Conservation (phyloP, 495 filamentous ascomycete species). For the Hyaloscypha hepaticicola region DNA sequence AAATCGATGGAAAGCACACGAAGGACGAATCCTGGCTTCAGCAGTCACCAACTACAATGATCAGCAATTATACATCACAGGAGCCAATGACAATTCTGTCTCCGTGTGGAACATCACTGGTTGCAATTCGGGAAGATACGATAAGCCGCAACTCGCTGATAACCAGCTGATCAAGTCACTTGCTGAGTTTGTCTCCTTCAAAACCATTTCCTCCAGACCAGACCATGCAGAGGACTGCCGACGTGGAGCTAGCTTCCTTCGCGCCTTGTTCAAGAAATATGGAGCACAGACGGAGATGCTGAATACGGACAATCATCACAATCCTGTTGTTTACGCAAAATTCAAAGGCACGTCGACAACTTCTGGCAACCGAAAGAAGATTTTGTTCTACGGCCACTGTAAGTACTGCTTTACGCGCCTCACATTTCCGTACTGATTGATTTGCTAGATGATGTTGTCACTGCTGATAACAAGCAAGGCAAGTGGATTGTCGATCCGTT, state of each 20-base stretch:
- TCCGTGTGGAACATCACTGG: slow-evolving; percentile 84
- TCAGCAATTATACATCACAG: slow-evolving; percentile 80
- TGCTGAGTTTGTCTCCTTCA: slow-evolving; percentile 81
- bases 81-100: slow-evolving; percentile 89
- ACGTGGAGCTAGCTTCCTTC: slow-evolving; percentile 86
- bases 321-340: slow-evolving; percentile 86
- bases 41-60: slow-evolving; percentile 64
- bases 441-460: slow-evolving; percentile 77
- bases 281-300: slow-evolving; percentile 87
- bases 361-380: slow-evolving; percentile 65
- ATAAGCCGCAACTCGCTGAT: slow-evolving; percentile 39
- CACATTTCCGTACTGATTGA: not conserved
- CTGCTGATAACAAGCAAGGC: slow-evolving; percentile 71
- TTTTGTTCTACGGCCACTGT: slow-evolving; percentile 94
- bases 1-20: slow-evolving; percentile 79
- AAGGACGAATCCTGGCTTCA: slow-evolving; percentile 85
- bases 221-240: slow-evolving; percentile 88
- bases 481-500: slow-evolving; percentile 90
- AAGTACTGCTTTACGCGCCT: not conserved
- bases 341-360: slow-evolving; percentile 69
- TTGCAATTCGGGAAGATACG: slow-evolving; percentile 27
- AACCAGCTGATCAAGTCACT: slow-evolving; percentile 83
- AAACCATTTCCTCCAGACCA: slow-evolving; percentile 81
- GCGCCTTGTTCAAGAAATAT: slow-evolving; percentile 83
- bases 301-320: slow-evolving; percentile 64